Evolutionary conservation across 2,329 filamentous ascomycete genomes (phyloP).

Genomic region (Colletotrichum sp.): DNA sequence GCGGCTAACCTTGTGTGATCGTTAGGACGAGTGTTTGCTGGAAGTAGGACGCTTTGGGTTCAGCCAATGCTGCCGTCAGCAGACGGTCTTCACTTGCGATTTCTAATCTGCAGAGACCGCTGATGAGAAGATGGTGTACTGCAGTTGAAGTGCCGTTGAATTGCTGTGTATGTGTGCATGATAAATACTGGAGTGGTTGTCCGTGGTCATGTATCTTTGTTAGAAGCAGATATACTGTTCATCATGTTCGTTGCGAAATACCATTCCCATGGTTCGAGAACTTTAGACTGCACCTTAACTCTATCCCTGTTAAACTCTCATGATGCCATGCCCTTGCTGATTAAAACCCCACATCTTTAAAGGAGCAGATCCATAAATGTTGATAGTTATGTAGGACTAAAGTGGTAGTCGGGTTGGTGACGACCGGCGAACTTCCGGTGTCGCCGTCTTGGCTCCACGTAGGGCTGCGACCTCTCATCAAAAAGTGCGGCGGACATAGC

Average conservation of each 20-base stretch:
- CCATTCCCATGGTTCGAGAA: background rate
- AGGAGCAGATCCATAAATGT: background rate
- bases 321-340: background rate
- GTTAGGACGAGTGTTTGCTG: background rate
- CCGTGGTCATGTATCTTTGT: background rate
- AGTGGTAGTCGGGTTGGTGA: background rate
- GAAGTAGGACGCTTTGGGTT: background rate
- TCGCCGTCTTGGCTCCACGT: background rate
- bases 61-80: background rate
- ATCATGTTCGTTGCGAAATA: rapidly evolving
- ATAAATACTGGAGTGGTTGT: rapidly evolving
- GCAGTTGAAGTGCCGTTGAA: rapidly evolving
- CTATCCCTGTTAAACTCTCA: background rate
- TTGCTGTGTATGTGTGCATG: rapidly evolving
- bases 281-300: background rate
- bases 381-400: background rate
- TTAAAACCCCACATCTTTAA: background rate
- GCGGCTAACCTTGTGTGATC: background rate
- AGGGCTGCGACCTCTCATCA: background rate
- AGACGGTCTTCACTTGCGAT: background rate
- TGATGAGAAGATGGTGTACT: background rate
- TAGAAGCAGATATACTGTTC: background rate
- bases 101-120: background rate
- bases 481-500: background rate
- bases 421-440: background rate